Percentiles rank a stretch among this genome's conserved stretches.
Evolutionary conservation across 768 basidiomycete genomes (phyloP).

Genomic region (Amyloporia xantha): DNA sequence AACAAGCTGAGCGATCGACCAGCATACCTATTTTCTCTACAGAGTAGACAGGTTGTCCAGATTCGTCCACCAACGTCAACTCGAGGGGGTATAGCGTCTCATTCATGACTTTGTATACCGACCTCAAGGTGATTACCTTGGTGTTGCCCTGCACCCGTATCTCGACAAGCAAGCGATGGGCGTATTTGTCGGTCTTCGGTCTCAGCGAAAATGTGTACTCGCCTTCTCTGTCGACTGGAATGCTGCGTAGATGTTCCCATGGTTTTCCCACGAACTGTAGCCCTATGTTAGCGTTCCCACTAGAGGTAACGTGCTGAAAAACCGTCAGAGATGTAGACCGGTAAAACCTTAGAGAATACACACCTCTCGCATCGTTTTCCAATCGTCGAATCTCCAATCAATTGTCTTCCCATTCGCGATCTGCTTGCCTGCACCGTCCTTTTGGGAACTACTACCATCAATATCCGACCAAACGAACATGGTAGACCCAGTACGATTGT

Average conservation of each 20-base stretch:
- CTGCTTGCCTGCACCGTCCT: slow-evolving; percentile 46
- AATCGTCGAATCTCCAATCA: slow-evolving; percentile 98
- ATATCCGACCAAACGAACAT: slow-evolving; percentile 82
- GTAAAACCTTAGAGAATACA: slow-evolving; percentile 8
- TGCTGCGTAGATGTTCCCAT: slow-evolving; percentile 84
- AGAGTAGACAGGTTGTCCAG: slow-evolving; percentile 73
- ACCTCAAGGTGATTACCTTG: slow-evolving; percentile 90
- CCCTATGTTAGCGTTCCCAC: slow-evolving; percentile 79
- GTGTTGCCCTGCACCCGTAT: slow-evolving; percentile 87
- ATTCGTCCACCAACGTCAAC: slow-evolving; percentile 80
- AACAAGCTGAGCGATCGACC: background rate
- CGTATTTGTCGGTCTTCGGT: slow-evolving; percentile 66
- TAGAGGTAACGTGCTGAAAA: slow-evolving; percentile 34
- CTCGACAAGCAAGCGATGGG: slow-evolving; percentile 81
- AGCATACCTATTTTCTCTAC: slow-evolving; percentile 72
- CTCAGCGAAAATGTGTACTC: slow-evolving; percentile 85
- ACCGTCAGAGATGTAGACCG: background rate
- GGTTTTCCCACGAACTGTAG: slow-evolving; percentile 77
- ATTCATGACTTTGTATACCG: slow-evolving; percentile 89
- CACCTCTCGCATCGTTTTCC: slow-evolving; percentile 91
- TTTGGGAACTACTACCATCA: slow-evolving; percentile 43
- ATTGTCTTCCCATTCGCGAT: slow-evolving; percentile 68
- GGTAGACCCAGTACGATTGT: slow-evolving; percentile 84
- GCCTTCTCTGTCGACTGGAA: slow-evolving; percentile 92
- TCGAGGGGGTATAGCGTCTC: slow-evolving; percentile 88